Conservation (phyloP, 106 monocot species). For the Vanilla planifolia region DNA sequence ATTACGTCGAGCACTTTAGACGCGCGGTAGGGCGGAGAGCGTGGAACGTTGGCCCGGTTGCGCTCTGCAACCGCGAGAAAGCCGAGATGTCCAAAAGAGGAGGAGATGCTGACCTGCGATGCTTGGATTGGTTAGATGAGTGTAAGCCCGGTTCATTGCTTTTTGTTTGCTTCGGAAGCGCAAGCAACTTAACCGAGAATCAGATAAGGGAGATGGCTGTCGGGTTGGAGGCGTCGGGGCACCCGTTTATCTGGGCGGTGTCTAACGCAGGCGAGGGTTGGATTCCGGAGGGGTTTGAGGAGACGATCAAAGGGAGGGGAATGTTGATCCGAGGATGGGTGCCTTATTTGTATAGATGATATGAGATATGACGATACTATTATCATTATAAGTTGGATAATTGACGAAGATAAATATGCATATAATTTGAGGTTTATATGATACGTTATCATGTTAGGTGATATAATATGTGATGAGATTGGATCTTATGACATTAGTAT, state of each 20-base stretch:
- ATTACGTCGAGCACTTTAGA: constrained; percentile 4
- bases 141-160: constrained; percentile 9
- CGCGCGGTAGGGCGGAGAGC: neutral
- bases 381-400: too few relatives aligned
- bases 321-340: constrained; percentile 14
- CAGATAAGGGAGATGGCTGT: constrained; percentile 12
- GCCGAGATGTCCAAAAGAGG: neutral
- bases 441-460: too few relatives aligned
- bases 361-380: too few relatives aligned
- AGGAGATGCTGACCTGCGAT: neutral
- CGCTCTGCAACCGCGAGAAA: neutral
- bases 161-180: constrained; percentile 16
- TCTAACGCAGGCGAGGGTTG: neutral
- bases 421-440: too few relatives aligned
- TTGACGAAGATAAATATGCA: too few relatives aligned
- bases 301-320: constrained; percentile 8
- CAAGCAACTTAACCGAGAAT: neutral
- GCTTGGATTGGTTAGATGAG: neutral
- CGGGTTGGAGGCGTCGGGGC: constrained; percentile 16
- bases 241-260: constrained; percentile 22
- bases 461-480: too few relatives aligned
- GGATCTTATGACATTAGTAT: too few relatives aligned
- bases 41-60: constrained; percentile 8
- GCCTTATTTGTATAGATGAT: neutral
- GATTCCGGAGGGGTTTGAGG: constrained; percentile 4